Evolutionary conservation across 768 basidiomycete genomes (phyloP).

Genomic region (Tephrocybe sp.): DNA sequence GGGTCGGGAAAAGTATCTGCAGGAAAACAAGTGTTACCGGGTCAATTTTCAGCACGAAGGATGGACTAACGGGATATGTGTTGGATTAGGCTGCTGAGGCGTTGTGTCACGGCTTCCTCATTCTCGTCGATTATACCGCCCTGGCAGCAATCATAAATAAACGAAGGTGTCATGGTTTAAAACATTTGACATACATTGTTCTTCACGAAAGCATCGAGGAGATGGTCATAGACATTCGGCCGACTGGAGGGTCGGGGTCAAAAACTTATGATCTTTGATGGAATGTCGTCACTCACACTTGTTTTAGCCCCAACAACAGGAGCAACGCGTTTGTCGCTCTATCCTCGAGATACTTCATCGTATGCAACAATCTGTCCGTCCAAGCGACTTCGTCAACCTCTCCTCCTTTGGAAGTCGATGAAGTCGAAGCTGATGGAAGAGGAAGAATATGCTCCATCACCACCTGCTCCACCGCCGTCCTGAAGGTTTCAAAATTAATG

Average conservation of each 20-base stretch:
- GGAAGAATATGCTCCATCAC: conserved; percentile 82
- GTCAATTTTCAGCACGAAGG: not conserved
- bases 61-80: conserved; percentile 57
- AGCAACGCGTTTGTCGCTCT: conserved; percentile 58
- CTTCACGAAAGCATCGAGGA: conserved; percentile 69
- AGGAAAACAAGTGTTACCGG: not conserved
- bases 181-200: conserved; percentile 72
- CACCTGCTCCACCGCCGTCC: conserved; percentile 63
- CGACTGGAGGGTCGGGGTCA: conserved; percentile 39
- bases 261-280: not conserved
- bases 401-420: conserved; percentile 43
- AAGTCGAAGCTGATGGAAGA: conserved; percentile 51
- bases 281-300: conserved; percentile 44
- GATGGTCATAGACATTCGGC: conserved; percentile 70
- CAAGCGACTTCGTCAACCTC: conserved; percentile 80
- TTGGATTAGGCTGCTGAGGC: conserved; percentile 54
- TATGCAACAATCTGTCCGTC: conserved; percentile 80
- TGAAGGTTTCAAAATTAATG: conserved; percentile 20
- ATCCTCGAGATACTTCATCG: conserved; percentile 69
- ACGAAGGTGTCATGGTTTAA: not conserved
- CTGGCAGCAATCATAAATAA: conserved; percentile 37
- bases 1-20: conserved; percentile 65
- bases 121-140: conserved; percentile 89
- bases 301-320: conserved; percentile 60
- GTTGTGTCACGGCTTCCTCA: conserved; percentile 59